Percentiles rank a stretch among this genome's conserved stretches.
Evolutionary conservation across 371 early-diverging fungal genomes (phyloP).

Genomic region (Actinomucor elegans): DNA sequence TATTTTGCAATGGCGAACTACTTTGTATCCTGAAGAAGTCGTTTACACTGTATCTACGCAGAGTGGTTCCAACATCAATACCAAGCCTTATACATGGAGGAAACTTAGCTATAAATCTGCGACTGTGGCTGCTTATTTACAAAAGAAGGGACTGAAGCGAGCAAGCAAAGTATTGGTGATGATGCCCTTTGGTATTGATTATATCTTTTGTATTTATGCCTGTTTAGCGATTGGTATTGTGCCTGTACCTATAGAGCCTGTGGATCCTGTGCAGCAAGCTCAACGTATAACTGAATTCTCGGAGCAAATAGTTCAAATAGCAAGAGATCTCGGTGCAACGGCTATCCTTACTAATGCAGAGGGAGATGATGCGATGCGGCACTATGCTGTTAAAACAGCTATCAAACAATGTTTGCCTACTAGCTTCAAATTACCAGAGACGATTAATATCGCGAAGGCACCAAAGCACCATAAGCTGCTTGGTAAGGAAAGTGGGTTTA

Average conservation of each 20-base stretch:
- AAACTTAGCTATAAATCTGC: constrained; percentile 74
- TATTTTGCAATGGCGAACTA: constrained; percentile 63
- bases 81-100: constrained; percentile 65
- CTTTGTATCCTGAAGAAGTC: constrained; percentile 56
- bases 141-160: constrained; percentile 54
- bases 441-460: constrained; percentile 59
- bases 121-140: constrained; percentile 61
- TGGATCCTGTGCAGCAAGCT: constrained; percentile 50
- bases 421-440: constrained; percentile 37
- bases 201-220: constrained; percentile 74
- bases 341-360: constrained; percentile 62
- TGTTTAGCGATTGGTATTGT: constrained; percentile 77
- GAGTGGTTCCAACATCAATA: constrained; percentile 36
- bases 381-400: constrained; percentile 47
- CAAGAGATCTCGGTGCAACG: constrained; percentile 57
- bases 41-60: constrained; percentile 44
- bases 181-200: constrained; percentile 75
- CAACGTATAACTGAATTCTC: constrained; percentile 71
- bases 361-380: constrained; percentile 66
- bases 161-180: constrained; percentile 67
- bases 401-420: constrained; percentile 25
- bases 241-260: constrained; percentile 71
- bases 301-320: constrained; percentile 55
- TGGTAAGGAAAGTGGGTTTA: constrained; percentile 58
- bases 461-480: constrained; percentile 54